A percentile compares a stretch with the other conserved stretches of the same genome.
These are phyloP conservation scores for Apophysomyces elegans DNA, from an alignment of 371 early-diverging fungal species.

Conservation along the genomic window DNA sequence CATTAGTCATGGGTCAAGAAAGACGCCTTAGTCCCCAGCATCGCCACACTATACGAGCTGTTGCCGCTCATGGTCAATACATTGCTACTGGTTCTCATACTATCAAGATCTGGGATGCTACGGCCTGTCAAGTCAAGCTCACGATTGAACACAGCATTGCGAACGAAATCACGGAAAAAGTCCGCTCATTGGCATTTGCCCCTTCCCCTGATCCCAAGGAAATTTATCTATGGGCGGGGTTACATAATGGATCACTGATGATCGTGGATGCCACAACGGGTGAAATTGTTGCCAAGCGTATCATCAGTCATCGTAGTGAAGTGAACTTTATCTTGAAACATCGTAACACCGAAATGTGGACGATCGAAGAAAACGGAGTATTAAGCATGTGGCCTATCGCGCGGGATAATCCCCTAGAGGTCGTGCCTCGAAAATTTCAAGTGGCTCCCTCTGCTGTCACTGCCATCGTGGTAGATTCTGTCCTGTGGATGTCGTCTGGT, in stretches of 20 bases:
- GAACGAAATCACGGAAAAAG: conserved; percentile 32
- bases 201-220: conserved; percentile 46
- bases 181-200: conserved; percentile 38
- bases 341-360: conserved; percentile 65
- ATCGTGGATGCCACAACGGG: conserved; percentile 58
- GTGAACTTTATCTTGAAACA: conserved; percentile 70
- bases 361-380: conserved; percentile 75
- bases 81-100: conserved; percentile 33
- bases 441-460: conserved; percentile 24
- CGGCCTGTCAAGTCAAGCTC: conserved; percentile 10
- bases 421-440: neutral
- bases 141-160: conserved; percentile 22
- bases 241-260: conserved; percentile 64
- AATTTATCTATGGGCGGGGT: conserved; percentile 68
- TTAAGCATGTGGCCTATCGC: conserved; percentile 70
- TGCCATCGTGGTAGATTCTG: conserved; percentile 52
- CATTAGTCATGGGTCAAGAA: conserved; percentile 17
- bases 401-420: conserved; percentile 21
- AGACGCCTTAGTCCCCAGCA: conserved; percentile 18
- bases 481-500: conserved; percentile 56
- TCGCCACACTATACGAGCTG: conserved; percentile 20
- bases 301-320: conserved; percentile 58
- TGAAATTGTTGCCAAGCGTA: conserved; percentile 53
- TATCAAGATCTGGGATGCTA: conserved; percentile 27
- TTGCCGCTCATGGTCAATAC: conserved; percentile 23